Evolutionary conservation across 2,329 filamentous ascomycete species (phyloP).

Genomic region (Chrysoporthe austroafricana): DNA sequence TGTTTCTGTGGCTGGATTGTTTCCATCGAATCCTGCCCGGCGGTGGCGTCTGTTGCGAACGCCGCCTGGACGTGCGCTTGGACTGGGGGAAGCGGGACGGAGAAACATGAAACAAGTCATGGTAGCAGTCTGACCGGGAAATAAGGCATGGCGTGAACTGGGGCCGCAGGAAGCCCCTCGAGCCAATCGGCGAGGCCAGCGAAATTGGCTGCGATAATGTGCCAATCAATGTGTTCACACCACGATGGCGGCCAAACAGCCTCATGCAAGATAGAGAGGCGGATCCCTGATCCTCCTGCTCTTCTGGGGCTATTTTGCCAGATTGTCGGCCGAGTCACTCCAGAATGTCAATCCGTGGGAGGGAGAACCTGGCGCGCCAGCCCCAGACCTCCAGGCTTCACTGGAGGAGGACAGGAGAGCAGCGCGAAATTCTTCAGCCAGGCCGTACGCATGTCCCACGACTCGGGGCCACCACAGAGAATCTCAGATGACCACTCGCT

Average conservation of each 20-base stretch:
- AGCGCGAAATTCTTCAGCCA: too few relatives aligned
- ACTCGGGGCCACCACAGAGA: too few relatives aligned
- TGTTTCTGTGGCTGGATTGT: neutral
- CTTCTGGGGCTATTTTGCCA: neutral
- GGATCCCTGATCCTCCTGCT: neutral
- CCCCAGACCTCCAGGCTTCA: too few relatives aligned
- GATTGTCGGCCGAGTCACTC: neutral
- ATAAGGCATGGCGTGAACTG: neutral
- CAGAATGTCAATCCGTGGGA: neutral
- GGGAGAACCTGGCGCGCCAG: neutral
- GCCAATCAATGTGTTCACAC: too few relatives aligned
- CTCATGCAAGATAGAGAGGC: neutral
- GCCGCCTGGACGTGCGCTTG: neutral
- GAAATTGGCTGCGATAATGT: neutral
- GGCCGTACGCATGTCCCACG: too few relatives aligned
- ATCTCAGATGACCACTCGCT: too few relatives aligned
- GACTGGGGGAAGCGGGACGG: neutral
- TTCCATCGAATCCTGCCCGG: neutral
- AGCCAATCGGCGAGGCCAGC: constrained; percentile 17
- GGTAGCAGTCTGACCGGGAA: neutral
- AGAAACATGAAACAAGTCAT: constrained; percentile 12
- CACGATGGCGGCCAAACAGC: neutral
- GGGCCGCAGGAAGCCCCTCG: neutral
- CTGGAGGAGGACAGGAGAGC: neutral
- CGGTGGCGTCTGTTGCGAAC: neutral